Conservation (phyloP, 2,329 filamentous ascomycete genomes). For the Periconia sp. region DNA sequence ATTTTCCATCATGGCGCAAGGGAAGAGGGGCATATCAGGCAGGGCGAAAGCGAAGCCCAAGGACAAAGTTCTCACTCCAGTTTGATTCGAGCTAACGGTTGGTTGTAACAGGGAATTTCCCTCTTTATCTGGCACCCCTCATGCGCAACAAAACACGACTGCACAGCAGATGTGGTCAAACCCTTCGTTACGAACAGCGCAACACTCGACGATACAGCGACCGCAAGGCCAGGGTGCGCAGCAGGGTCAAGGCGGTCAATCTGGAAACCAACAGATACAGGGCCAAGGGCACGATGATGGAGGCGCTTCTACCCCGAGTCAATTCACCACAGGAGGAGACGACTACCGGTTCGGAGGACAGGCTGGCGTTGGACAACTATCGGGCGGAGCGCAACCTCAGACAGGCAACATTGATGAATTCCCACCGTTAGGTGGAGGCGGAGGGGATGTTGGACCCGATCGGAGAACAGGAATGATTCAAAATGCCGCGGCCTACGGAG, state of each 20-base stretch:
- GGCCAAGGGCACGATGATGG: slow-evolving; percentile 44
- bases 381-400: slow-evolving; percentile 54
- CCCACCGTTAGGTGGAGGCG: slow-evolving; percentile 59
- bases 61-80: background rate
- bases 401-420: slow-evolving; percentile 63
- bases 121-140: slow-evolving; percentile 59
- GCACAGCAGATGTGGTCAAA: slow-evolving; percentile 59
- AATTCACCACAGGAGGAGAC: slow-evolving; percentile 55
- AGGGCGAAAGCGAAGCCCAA: background rate
- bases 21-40: slow-evolving; percentile 7
- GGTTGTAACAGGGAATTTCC: slow-evolving; percentile 59
- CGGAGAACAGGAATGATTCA: slow-evolving; percentile 55
- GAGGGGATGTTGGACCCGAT: slow-evolving; percentile 54
- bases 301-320: slow-evolving; percentile 43
- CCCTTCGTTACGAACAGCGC: slow-evolving; percentile 55
- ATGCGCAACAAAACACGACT: slow-evolving; percentile 55
- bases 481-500: slow-evolving; percentile 49
- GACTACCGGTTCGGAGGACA: slow-evolving; percentile 61
- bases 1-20: slow-evolving; percentile 8
- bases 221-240: slow-evolving; percentile 46
- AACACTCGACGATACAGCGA: slow-evolving; percentile 57
- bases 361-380: slow-evolving; percentile 55
- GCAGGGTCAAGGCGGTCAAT: slow-evolving; percentile 36
- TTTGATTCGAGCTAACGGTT: slow-evolving; percentile 24
- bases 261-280: slow-evolving; percentile 48